These are phyloP conservation scores for Clitocybe nebularis DNA, from an alignment of 1,284 basidiomycete genomes.

Conservation along the genomic window DNA sequence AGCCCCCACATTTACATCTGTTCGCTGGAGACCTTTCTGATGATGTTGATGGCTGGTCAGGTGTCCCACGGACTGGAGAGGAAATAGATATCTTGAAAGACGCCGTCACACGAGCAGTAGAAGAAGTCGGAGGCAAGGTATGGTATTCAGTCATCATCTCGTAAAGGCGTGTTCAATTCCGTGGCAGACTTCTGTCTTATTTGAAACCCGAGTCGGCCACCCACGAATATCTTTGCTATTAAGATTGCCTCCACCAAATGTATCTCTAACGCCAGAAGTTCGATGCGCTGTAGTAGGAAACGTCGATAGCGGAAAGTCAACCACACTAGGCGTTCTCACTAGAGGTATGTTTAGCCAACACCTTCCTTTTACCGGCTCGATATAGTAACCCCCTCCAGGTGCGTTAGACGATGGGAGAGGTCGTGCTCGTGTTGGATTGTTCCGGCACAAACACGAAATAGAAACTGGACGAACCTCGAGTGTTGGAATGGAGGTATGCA, in stretches of 20 bases:
- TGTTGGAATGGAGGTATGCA: constrained; percentile 87
- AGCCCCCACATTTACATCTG: constrained; percentile 50
- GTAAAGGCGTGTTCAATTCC: neutral
- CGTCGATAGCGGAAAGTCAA: constrained; percentile 91
- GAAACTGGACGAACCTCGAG: constrained; percentile 94
- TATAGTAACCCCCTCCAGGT: constrained; percentile 48
- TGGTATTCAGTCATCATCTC: constrained; percentile 4
- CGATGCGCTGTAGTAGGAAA: constrained; percentile 96
- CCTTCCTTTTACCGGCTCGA: constrained; percentile 22
- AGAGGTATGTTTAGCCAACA: constrained; percentile 42
- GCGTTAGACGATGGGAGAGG: constrained; percentile 94
- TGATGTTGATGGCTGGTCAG: constrained; percentile 49
- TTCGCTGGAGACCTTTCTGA: constrained; percentile 49
- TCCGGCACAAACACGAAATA: constrained; percentile 96
- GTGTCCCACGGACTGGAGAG: constrained; percentile 42
- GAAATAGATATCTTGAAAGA: constrained; percentile 48
- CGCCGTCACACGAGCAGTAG: constrained; percentile 45
- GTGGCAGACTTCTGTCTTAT: constrained; percentile 51
- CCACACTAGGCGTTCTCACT: constrained; percentile 85
- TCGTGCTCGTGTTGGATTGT: constrained; percentile 87
- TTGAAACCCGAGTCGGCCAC: constrained; percentile 41
- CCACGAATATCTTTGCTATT: constrained; percentile 58
- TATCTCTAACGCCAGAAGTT: constrained; percentile 79
- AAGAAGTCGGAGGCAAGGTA: constrained; percentile 77
- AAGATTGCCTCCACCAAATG: constrained; percentile 67